Percentiles rank a stretch among this genome's conserved stretches.
Evolutionary conservation across 2,329 filamentous ascomycete genomes (phyloP).

Genomic region (Curvularia sp.): DNA sequence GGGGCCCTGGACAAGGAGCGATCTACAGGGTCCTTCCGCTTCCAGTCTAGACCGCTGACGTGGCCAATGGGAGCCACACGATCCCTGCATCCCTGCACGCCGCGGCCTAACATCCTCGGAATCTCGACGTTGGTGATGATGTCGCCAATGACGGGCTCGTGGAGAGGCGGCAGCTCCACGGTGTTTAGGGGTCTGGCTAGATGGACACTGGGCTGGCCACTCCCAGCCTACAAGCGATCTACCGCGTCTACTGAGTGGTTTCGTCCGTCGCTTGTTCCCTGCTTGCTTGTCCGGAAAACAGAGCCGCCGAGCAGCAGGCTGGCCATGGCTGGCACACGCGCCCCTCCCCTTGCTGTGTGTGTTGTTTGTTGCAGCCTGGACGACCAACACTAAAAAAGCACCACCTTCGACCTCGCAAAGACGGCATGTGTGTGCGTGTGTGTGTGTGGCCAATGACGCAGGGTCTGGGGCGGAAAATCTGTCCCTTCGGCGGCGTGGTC

Average conservation of each 20-base stretch:
- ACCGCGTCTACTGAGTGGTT: constrained; percentile 12
- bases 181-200: constrained; percentile 25
- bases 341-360: neutral
- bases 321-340: neutral
- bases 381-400: neutral
- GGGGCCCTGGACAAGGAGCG: constrained; percentile 32
- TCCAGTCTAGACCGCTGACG: neutral
- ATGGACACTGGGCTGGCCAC: constrained; percentile 13
- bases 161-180: constrained; percentile 12
- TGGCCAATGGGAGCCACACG: constrained; percentile 23
- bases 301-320: constrained; percentile 4
- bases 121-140: constrained; percentile 22
- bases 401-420: neutral
- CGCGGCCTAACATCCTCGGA: constrained; percentile 1
- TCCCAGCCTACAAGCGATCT: neutral
- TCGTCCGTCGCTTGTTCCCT: constrained; percentile 11
- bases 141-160: constrained; percentile 29
- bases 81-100: constrained; percentile 22
- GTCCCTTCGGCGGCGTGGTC: constrained; percentile 1
- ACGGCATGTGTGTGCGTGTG: neutral
- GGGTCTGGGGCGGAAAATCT: neutral
- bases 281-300: neutral
- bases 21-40: constrained; percentile 46
- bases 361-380: neutral
- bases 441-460: constrained; percentile 9